phyloP scores from a whole-genome alignment of 371 early-diverging fungal genomes.

The Rhizopus sp. region DNA sequence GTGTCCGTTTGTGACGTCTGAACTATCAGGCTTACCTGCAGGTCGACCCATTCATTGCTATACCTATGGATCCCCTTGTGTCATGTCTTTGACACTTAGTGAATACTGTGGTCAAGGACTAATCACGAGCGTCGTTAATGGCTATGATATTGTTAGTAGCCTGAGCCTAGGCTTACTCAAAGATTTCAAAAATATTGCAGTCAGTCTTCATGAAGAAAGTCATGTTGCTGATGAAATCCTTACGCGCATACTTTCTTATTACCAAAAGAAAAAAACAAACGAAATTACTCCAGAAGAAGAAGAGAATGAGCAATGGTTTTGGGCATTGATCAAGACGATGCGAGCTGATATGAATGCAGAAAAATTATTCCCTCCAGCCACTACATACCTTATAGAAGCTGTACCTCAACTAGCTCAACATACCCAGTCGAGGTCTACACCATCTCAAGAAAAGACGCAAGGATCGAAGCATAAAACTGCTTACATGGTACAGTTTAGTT shows the following conservation, averaged over 20 bases:
- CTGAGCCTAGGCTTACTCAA: conserved; percentile 73
- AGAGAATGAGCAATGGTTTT: conserved; percentile 75
- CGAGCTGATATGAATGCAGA: conserved; percentile 79
- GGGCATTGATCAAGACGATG: conserved; percentile 79
- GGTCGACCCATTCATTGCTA: conserved; percentile 80
- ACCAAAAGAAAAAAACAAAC: conserved; percentile 27
- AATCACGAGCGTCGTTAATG: conserved; percentile 74
- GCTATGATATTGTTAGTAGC: conserved; percentile 71
- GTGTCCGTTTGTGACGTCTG: conserved; percentile 64
- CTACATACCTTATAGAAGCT: conserved; percentile 66
- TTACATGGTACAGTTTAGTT: conserved; percentile 53
- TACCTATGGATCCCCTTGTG: conserved; percentile 76
- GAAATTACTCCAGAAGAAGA: conserved; percentile 24
- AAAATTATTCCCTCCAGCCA: conserved; percentile 80
- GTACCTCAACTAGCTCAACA: conserved; percentile 36
- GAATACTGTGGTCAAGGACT: conserved; percentile 67
- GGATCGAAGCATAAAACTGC: conserved; percentile 29
- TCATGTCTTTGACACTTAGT: conserved; percentile 67
- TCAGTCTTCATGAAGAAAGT: conserved; percentile 65
- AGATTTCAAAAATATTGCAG: conserved; percentile 76
- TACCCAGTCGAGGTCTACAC: conserved; percentile 13
- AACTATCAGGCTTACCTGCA: conserved; percentile 64
- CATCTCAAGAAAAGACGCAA: conserved; percentile 9
- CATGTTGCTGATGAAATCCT: conserved; percentile 73
- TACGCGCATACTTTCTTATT: conserved; percentile 55